Evolutionary conservation across 768 basidiomycete species (phyloP), one percentile per base, ranked within the genome.

Genomic region (Clitopilus hobsonii): DNA sequence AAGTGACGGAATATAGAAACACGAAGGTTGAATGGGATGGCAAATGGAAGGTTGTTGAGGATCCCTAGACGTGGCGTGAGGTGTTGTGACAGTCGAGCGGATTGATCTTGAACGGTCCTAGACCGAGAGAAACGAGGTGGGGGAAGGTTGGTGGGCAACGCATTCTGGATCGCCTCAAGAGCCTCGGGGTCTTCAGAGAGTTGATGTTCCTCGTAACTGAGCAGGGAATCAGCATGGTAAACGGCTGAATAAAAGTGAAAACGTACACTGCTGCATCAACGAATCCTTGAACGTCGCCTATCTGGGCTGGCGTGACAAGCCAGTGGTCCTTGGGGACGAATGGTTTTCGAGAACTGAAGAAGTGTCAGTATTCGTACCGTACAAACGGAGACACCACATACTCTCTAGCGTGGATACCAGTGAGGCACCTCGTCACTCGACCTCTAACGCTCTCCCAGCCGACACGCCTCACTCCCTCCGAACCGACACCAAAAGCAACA

Each of bases 31-130:
- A 98, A 98, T 0, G 96, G 95, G 54, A 98, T 89, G 5, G 93
- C 85, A 71, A 97, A 97, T 0, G 95, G 96, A 54, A 98, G 90
- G 69, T 98, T 95, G 74, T 98, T 91, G 52, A 98, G 81, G 24
- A 98, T 80, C 2, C 91, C 92, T 2, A 98, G 78, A 6, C 94
- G 84, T 0, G 95, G 96, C 2, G 89, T 88, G 51, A 98, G 73
- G 55, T 83, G 77, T 0, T 88, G 83, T 38, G 89, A 69, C 59
- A 90, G 86, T 5, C 91, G 86, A 61, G 87, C 88, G 13, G 83
- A 78, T 49, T 56, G 54, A 2, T 52, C 20, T 1, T 49, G 53
- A 1, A 32, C 18, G 16, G 14, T 25, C 3, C 28, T 25, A 27
- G 18, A 24, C 13, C 3, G 49, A 2, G 28, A 27, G 51, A 10